A percentile compares a stretch with the other conserved stretches of the same genome.
These are phyloP conservation scores for Cercophora newfieldiana DNA, from an alignment of 495 filamentous ascomycete species.

Conservation along the genomic window DNA sequence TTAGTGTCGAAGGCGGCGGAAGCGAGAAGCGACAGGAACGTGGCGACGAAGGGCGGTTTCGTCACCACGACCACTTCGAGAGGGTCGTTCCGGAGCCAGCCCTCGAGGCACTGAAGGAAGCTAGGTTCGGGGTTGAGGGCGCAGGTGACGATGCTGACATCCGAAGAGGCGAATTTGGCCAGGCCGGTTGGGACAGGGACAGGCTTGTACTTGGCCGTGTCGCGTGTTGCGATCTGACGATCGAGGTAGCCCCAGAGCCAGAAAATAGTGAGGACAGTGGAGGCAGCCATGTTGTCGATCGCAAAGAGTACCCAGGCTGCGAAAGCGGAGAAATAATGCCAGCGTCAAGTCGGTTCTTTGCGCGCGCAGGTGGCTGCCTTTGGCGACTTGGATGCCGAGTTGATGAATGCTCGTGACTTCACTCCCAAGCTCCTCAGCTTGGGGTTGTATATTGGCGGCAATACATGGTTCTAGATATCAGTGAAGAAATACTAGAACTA, in stretches of 20 bases:
- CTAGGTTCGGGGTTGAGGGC: conserved; percentile 9
- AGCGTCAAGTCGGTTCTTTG: no score
- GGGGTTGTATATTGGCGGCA: no score
- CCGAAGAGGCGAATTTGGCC: not conserved
- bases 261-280: not conserved
- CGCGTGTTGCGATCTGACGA: not conserved
- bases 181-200: not conserved
- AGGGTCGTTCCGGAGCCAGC: conserved; percentile 6
- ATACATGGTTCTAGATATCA: no score
- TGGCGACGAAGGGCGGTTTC: not conserved
- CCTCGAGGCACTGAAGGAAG: conserved; percentile 1
- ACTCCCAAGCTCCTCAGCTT: no score
- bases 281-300: not conserved
- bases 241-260: conserved; percentile 10
- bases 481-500: no score
- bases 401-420: no score
- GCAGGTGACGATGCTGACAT: not conserved
- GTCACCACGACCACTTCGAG: not conserved
- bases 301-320: not conserved
- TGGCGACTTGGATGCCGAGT: no score
- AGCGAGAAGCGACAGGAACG: not conserved
- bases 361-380: no score
- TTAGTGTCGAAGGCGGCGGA: not conserved
- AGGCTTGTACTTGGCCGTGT: conserved; percentile 2
- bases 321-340: no score